Evolutionary conservation across 202 grass and related monocot genomes (phyloP), one percentile per base, ranked within the genome.

Genomic region (Cymbopogon flexuosus): DNA sequence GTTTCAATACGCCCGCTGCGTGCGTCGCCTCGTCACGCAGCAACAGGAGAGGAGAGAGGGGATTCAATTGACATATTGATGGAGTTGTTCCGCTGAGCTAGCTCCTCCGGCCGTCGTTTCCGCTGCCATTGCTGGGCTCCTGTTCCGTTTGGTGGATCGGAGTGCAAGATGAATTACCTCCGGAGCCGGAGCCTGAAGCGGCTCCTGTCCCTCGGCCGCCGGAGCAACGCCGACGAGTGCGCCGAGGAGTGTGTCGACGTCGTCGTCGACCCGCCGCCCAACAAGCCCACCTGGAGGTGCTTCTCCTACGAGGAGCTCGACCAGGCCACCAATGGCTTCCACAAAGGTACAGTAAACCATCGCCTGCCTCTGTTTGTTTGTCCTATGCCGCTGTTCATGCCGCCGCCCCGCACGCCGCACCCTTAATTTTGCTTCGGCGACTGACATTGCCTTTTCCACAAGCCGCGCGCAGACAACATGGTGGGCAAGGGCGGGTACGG

Each of bases 401-500:
- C 39, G 3, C 5, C 21, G 31, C 18, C 2, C n/a, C n/a, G n/a
- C n/a, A n/a, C n/a, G n/a, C 15, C 59, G 12, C 1, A n/a, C 16
- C 27, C 49, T 13, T 10, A 29, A 12, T 60, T 59, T 7, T 58
- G 12, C 10, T 58, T 46, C 14, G 42, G 18, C 7, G 6, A 59
- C 8, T 59, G 21, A 5, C 56, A 24, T 24, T 59, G 56, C 54
- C n/a, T 3, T 22, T 1, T 12, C 5, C 49, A 51, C 47, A 6
- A 15, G 16, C 14, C 15, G 5, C 47, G 31, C 3, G 19, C 73
- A 98, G 96, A 83, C 59, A 98, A 93, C 86, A 62, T 98, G 83
- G 96, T 89, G 33, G 95, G 95, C 4, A 84, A 77, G 36, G 95
- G 95, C 52, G 95, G 95, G 1, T 92, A 98, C 68, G 95, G 92